These are phyloP conservation scores for Nakazawaea holstii DNA, from an alignment of 805 yeast species.

Conservation along the genomic window DNA sequence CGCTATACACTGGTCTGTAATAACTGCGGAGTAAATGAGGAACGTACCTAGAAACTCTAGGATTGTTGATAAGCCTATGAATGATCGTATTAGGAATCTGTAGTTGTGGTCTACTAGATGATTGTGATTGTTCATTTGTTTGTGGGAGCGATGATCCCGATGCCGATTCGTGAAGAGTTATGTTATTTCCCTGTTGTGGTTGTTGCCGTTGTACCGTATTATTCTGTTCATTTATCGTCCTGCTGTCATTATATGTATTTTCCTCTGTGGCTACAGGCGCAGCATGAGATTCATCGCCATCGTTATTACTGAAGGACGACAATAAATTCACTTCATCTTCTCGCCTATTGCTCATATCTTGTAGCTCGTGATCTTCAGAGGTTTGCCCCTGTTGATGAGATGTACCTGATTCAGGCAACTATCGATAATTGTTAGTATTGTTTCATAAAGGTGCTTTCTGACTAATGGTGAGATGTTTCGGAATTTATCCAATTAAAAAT, in stretches of 20 bases:
- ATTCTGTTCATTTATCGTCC: neutral
- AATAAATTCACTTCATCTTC: slow-evolving; percentile 7
- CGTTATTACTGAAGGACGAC: slow-evolving; percentile 13
- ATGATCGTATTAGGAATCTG: slow-evolving; percentile 8
- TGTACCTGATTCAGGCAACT: neutral
- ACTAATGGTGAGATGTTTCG: too few species aligned
- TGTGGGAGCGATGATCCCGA: neutral
- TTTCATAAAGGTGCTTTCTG: neutral
- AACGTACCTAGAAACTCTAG: slow-evolving; percentile 6
- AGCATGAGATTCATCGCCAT: slow-evolving; percentile 2
- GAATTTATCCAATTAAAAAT: too few species aligned
- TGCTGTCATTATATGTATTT: neutral
- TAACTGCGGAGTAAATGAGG: slow-evolving; percentile 5
- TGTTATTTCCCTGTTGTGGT: neutral
- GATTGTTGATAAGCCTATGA: slow-evolving; percentile 7
- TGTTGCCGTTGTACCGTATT: neutral
- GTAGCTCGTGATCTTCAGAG: slow-evolving; percentile 8
- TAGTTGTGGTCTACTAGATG: neutral
- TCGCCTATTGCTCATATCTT: slow-evolving; percentile 3
- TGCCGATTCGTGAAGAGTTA: too few species aligned
- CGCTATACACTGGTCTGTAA: slow-evolving; percentile 5
- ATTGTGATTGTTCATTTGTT: neutral
- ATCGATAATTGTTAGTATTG: neutral
- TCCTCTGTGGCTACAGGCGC: too few species aligned
- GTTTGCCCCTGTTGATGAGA: slow-evolving; percentile 1